phyloP scores from a whole-genome alignment of 78 protist genomes.

The Dictyostelium intermedium region DNA sequence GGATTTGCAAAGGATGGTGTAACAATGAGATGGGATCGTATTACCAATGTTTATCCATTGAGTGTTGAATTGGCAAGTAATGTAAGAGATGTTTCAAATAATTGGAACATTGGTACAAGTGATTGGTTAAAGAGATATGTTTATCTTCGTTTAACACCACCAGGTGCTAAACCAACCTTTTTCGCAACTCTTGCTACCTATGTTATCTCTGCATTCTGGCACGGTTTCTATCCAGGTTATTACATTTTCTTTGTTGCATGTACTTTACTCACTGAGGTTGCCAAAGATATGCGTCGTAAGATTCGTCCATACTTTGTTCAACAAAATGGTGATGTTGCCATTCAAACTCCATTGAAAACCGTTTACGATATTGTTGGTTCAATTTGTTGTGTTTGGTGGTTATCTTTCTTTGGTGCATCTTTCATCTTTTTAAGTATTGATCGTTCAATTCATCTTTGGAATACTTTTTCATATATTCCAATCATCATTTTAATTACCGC shows the following conservation, averaged over 20 bases:
- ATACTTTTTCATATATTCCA: constrained; percentile 19
- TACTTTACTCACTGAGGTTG: constrained; percentile 76
- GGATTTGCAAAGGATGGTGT: constrained; percentile 34
- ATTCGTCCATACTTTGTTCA: constrained; percentile 66
- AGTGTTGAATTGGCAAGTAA: constrained; percentile 74
- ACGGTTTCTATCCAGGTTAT: constrained; percentile 89
- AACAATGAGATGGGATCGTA: constrained; percentile 58
- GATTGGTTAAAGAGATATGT: constrained; percentile 84
- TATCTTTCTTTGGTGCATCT: constrained; percentile 61
- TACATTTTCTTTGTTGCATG: constrained; percentile 55
- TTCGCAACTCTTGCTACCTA: constrained; percentile 66
- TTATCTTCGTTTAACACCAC: constrained; percentile 70
- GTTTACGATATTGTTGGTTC: constrained; percentile 63
- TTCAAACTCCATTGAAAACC: constrained; percentile 22
- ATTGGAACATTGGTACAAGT: constrained; percentile 84
- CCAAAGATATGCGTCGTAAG: constrained; percentile 80
- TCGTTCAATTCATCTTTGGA: constrained; percentile 21
- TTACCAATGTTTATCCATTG: constrained; percentile 56
- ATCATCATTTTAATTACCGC: constrained; percentile 1
- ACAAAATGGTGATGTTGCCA: constrained; percentile 21
- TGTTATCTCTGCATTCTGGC: constrained; percentile 87
- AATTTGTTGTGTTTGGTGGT: constrained; percentile 37
- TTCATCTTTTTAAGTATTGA: constrained; percentile 35
- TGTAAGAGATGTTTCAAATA: constrained; percentile 50
- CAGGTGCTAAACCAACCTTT: constrained; percentile 66